Conservation (phyloP, 1,284 basidiomycete species). For the Melampsora medusae region DNA sequence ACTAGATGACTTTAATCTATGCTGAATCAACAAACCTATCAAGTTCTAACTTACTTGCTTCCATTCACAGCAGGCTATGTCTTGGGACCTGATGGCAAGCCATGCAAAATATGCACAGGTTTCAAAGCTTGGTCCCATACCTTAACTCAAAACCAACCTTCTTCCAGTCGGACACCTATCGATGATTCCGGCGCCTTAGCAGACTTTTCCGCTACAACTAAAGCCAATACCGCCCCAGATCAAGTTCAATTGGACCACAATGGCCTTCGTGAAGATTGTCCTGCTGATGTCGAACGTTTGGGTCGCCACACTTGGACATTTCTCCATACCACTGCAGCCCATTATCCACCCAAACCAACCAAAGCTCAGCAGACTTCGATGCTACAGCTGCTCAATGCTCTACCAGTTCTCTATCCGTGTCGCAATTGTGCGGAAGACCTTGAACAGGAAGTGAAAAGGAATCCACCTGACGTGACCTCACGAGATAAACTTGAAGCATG, state of each 20-base stretch:
- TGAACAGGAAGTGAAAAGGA: conserved; percentile 64
- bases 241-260: too few species aligned
- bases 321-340: conserved; percentile 86
- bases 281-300: conserved; percentile 14
- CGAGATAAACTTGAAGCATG: conserved; percentile 70
- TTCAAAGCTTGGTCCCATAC: conserved; percentile 70
- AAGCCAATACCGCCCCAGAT: too few species aligned
- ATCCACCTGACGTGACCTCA: conserved; percentile 72
- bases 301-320: conserved; percentile 79
- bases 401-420: conserved; percentile 84
- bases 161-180: too few species aligned
- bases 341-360: conserved; percentile 78
- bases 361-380: conserved; percentile 72
- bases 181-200: too few species aligned
- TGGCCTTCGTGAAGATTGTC: conserved; percentile 10
- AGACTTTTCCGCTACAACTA: too few species aligned
- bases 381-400: conserved; percentile 69
- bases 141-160: conserved; percentile 52
- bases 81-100: conserved; percentile 84
- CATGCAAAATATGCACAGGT: conserved; percentile 83
- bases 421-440: conserved; percentile 77
- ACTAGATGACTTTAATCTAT: too few species aligned
- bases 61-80: conserved; percentile 54
- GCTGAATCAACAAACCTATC: too few species aligned
- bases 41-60: too few species aligned